Base-by-base conservation (phyloP, 371 early-diverging fungal species). In the Batkoa obscura region DNA sequence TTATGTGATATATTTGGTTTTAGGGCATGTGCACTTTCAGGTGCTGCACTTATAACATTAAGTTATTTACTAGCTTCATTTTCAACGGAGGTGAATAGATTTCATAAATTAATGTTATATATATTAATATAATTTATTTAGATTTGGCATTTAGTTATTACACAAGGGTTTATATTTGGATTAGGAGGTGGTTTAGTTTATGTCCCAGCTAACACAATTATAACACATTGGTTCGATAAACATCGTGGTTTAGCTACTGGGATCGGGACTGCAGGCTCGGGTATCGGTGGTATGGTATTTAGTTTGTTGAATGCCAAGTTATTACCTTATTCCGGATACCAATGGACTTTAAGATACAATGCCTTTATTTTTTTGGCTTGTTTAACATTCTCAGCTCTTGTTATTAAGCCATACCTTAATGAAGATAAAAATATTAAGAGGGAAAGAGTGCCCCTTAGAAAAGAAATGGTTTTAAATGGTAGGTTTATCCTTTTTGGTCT, bases 241-340 rank as follows among this genome's bases (percentile, higher is more conserved):
- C 61, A 69, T 36, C 72, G 86, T 15, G 83, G 83, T 0, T 57
- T 89, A 43, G 87, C 83, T 3, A 70, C 79, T 5, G 90, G 88
- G 1, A 61, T 91, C 1, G 78, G 81, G 37, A 74, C 78, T 33
- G 70, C 83, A 55, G 90, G 90, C 2, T 74, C 77, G 4, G 90
- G 90, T 5, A 60, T 86, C 34, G 90, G 88, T 31, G 88, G 87
- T 0, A 68, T 87, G 2, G 70, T 48, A 34, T 67, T 65, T 34
- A 59, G 62, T 1, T 62, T 64, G 30, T 58, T 62, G 15, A 62
- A 66, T 6, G 58, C 61, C 33, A 59, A 63, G 1, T 49, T 68
- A 23, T 56, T 68, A 12, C 59, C 63, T 15, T 2, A 31, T 2
- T 48, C 63, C 31, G 68, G 65, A 3, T 55, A 56, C 9, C 50